These are phyloP conservation scores for Mucor mucedo DNA, from an alignment of 371 early-diverging fungal species.

Conservation along the genomic window DNA sequence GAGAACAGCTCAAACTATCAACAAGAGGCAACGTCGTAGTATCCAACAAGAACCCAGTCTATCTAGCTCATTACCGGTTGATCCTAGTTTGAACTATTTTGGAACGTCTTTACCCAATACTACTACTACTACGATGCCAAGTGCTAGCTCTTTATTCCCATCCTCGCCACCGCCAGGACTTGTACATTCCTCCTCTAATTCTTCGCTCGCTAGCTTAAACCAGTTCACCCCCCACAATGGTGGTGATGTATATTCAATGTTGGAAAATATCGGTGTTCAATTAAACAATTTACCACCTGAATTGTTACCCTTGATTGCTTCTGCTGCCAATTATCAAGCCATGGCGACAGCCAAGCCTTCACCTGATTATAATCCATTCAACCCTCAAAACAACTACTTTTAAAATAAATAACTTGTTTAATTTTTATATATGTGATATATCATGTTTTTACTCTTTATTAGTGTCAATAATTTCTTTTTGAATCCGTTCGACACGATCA, in stretches of 20 bases:
- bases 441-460: background rate
- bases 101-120: constrained; percentile 3
- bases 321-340: constrained; percentile 31
- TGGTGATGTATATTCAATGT: constrained; percentile 25
- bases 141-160: background rate
- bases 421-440: too few relatives aligned
- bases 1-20: constrained; percentile 13
- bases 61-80: constrained; percentile 1
- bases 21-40: constrained; percentile 21
- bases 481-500: constrained; percentile 55
- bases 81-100: background rate
- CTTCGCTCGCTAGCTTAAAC: constrained; percentile 18
- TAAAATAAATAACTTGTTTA: background rate
- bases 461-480: constrained; percentile 21
- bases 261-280: constrained; percentile 31
- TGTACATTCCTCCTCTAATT: constrained; percentile 24
- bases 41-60: background rate
- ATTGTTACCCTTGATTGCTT: constrained; percentile 29
- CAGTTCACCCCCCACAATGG: constrained; percentile 6
- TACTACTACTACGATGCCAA: constrained; percentile 4
- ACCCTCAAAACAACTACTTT: background rate
- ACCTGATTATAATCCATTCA: background rate
- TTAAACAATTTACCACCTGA: constrained; percentile 30
- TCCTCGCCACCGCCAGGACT: constrained; percentile 11
- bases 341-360: background rate